phyloP scores from a whole-genome alignment of 176 grass and related monocot genomes.

The Pontederia paniculata region DNA sequence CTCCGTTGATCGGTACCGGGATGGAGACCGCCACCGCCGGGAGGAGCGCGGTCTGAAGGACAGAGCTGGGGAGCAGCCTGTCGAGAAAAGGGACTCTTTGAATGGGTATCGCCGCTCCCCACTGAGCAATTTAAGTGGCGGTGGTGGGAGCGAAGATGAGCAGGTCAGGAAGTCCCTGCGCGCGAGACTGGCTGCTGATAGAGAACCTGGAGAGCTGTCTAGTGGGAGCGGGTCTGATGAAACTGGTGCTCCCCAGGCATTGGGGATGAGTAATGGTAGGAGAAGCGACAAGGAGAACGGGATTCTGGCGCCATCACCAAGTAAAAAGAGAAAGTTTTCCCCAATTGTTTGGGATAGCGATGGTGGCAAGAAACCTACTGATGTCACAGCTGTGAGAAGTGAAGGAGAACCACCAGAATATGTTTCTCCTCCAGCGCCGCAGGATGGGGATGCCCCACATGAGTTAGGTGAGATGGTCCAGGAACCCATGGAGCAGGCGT shows the following conservation, averaged over 20 bases:
- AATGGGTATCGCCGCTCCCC: neutral
- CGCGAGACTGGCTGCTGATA: conserved; percentile 21
- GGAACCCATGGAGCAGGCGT: neutral
- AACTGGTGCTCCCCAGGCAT: conserved; percentile 2
- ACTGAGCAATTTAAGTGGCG: neutral
- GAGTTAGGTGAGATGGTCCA: conserved; percentile 10
- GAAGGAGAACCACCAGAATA: conserved; percentile 8
- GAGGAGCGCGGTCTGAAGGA: neutral
- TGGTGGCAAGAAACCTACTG: conserved; percentile 19
- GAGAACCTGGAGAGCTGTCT: conserved; percentile 48
- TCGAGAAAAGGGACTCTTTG: neutral
- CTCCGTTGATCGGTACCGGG: neutral
- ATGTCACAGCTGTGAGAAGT: conserved; percentile 2
- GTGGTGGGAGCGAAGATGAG: neutral
- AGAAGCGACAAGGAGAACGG: conserved; percentile 7
- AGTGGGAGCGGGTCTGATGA: conserved; percentile 45
- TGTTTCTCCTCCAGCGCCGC: conserved; percentile 25
- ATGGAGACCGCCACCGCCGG: neutral
- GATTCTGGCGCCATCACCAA: conserved; percentile 2
- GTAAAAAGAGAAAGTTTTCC: conserved; percentile 58
- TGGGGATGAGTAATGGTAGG: too few species aligned
- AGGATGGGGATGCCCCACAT: conserved; percentile 5
- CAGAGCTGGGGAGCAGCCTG: neutral
- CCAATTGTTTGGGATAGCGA: conserved; percentile 38
- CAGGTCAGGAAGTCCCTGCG: conserved; percentile 10